phyloP scores from a whole-genome alignment of 306 rosid genomes.

The Hylodesmum podocarpum region DNA sequence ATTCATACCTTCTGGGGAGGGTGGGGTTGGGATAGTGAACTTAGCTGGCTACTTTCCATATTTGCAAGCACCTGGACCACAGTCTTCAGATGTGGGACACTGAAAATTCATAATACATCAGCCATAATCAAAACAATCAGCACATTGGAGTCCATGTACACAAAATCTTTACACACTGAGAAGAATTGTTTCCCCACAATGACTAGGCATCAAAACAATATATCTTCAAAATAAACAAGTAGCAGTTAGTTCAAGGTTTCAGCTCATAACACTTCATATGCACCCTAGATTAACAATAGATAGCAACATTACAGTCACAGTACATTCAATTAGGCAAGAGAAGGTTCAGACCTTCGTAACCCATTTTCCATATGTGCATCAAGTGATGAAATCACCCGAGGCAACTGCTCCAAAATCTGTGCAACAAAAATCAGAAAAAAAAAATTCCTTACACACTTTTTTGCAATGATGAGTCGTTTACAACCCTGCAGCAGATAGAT shows the following conservation, averaged over 20 bases:
- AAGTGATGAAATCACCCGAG: constrained; percentile 71
- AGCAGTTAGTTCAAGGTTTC: not conserved
- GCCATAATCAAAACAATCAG: constrained; percentile 10
- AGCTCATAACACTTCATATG: not conserved
- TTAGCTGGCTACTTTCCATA: constrained; percentile 85
- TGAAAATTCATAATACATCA: constrained; percentile 39
- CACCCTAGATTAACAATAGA: constrained; percentile 1
- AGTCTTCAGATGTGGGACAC: constrained; percentile 74
- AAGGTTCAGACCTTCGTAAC: constrained; percentile 59
- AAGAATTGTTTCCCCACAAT: not conserved
- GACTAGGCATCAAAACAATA: not conserved
- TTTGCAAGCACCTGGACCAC: constrained; percentile 73
- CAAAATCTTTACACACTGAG: not conserved
- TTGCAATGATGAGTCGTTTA: not conserved
- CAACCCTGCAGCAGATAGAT: not conserved
- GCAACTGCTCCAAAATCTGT: constrained; percentile 89
- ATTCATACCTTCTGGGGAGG: constrained; percentile 57
- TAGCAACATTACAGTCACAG: not conserved
- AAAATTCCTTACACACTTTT: not conserved
- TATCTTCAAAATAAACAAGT: constrained; percentile 13
- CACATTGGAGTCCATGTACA: not conserved
- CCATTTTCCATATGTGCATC: constrained; percentile 88
- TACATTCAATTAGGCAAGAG: not conserved
- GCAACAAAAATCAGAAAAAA: constrained; percentile 33
- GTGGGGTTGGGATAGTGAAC: constrained; percentile 45